Percentiles rank a stretch among this genome's conserved stretches.
These are phyloP conservation scores for Penicillium concentricum DNA, from an alignment of 2,329 filamentous ascomycete species.

Conservation along the genomic window DNA sequence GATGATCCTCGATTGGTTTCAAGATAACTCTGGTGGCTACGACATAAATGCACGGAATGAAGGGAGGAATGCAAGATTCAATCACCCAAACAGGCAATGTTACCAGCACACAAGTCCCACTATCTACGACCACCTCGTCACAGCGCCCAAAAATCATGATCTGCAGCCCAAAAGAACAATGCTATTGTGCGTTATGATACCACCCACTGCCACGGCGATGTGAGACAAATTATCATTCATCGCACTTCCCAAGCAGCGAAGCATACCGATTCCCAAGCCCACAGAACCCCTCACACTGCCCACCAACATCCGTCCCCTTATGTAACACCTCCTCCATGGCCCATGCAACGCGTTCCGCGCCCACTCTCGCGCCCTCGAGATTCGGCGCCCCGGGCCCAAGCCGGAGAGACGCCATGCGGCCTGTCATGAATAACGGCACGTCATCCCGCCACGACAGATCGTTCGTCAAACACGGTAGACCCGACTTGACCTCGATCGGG, in stretches of 20 bases:
- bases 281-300: slow-evolving; percentile 38
- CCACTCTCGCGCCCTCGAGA: slow-evolving; percentile 68
- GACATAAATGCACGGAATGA: slow-evolving; percentile 16
- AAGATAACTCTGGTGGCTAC: slow-evolving; percentile 3
- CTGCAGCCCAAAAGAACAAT: neutral
- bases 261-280: slow-evolving; percentile 43
- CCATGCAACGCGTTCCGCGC: slow-evolving; percentile 72
- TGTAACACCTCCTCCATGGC: slow-evolving; percentile 61
- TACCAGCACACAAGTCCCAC: neutral
- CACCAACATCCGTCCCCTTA: slow-evolving; percentile 24
- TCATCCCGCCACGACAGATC: slow-evolving; percentile 73
- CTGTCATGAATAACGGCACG: slow-evolving; percentile 72
- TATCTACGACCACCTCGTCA: neutral
- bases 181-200: neutral
- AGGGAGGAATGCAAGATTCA: slow-evolving; percentile 23
- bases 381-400: slow-evolving; percentile 73
- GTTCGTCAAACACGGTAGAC: slow-evolving; percentile 70
- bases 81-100: neutral
- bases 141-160: neutral
- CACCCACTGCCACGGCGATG: neutral
- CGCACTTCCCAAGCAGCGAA: slow-evolving; percentile 24
- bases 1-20: neutral
- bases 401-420: slow-evolving; percentile 64
- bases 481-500: slow-evolving; percentile 62
- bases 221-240: slow-evolving; percentile 7